Evolutionary conservation across 306 rosid genomes (phyloP).

Genomic region (Medicago truncatula): DNA sequence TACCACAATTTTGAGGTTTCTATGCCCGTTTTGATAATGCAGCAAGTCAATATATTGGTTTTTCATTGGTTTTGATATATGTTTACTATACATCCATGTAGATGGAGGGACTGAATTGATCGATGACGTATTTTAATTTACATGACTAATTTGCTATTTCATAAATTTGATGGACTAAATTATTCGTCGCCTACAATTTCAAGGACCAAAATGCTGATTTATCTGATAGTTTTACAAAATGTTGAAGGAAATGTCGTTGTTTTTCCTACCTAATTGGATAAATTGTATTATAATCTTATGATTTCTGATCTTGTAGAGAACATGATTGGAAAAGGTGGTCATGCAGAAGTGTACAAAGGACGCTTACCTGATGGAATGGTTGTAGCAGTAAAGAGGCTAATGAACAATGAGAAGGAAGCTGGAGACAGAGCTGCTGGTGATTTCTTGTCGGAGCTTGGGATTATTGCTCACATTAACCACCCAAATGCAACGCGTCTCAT

Average conservation of each 20-base stretch:
- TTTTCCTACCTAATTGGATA: too few relatives aligned
- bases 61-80: too few relatives aligned
- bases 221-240: not conserved
- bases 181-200: too few relatives aligned
- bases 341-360: slow-evolving; percentile 93
- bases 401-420: slow-evolving; percentile 59
- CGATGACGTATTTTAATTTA: not conserved
- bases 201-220: not conserved
- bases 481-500: slow-evolving; percentile 75
- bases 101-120: not conserved
- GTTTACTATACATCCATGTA: too few relatives aligned
- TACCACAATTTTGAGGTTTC: not conserved
- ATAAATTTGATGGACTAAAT: not conserved
- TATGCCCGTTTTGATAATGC: too few relatives aligned
- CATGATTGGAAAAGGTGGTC: slow-evolving; percentile 90
- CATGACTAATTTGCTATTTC: too few relatives aligned
- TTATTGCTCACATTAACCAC: slow-evolving; percentile 89
- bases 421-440: slow-evolving; percentile 80
- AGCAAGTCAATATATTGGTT: too few relatives aligned
- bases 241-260: too few relatives aligned
- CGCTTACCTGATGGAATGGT: slow-evolving; percentile 62
- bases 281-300: not conserved
- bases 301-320: slow-evolving; percentile 57
- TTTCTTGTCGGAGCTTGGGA: slow-evolving; percentile 89
- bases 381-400: slow-evolving; percentile 85